Evolutionary conservation across 2,329 filamentous ascomycete species (phyloP).

Genomic region (Exophiala calicioides): DNA sequence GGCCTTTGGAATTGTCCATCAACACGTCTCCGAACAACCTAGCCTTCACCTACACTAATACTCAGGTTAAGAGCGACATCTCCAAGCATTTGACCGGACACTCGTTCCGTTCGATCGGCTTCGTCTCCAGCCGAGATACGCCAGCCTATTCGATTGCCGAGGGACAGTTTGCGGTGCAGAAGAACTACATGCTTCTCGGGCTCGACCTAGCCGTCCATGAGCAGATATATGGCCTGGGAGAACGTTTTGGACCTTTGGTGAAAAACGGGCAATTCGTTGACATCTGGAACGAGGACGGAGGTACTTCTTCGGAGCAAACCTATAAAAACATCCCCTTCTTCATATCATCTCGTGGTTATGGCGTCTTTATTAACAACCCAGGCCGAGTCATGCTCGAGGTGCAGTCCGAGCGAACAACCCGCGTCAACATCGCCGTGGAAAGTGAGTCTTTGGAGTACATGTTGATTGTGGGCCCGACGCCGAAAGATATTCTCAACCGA

Average conservation of each 20-base stretch:
- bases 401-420: constrained; percentile 65
- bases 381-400: constrained; percentile 68
- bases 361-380: constrained; percentile 67
- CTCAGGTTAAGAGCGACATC: no score
- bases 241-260: constrained; percentile 71
- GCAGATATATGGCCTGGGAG: constrained; percentile 68
- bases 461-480: constrained; percentile 66
- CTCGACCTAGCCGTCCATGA: constrained; percentile 47
- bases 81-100: no score
- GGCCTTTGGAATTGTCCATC: no score
- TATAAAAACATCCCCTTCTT: constrained; percentile 29
- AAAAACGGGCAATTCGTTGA: constrained; percentile 67
- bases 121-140: no score
- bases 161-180: background rate
- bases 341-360: constrained; percentile 61
- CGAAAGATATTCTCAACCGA: constrained; percentile 65
- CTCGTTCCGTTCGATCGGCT: no score
- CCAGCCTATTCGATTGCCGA: no score
- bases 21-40: no score
- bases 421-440: constrained; percentile 65
- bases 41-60: no score
- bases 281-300: constrained; percentile 55
- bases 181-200: background rate
- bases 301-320: constrained; percentile 24
- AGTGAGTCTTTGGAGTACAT: constrained; percentile 69